Base-by-base conservation (phyloP, 1,139 yeast genomes). In the Geotrichum bryndzae region DNA sequence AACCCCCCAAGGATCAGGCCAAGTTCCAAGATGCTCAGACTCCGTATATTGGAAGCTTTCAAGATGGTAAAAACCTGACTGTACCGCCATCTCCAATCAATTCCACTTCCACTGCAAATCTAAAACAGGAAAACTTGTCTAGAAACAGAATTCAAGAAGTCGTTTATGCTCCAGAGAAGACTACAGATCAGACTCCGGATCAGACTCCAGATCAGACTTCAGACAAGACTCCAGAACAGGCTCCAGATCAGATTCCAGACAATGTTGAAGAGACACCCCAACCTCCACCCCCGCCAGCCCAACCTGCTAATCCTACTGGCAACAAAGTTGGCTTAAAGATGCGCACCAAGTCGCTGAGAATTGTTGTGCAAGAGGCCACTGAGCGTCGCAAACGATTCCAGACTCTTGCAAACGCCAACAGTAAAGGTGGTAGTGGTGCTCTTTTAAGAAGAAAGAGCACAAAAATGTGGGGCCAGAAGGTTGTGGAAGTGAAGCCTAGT, bases 381-480 rank as follows among this genome's bases (percentile, higher is more conserved):
- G 84, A 82, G 75, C 80, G 85, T 66, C 75, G 85, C 52, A 80
- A 79, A 63, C 73, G 76, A 57, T 72, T 73, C 56, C 69, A 75
- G 69, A 61, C 74, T 69, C 66, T 68, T 57, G 68, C 70, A 18
- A 67, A 68, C 15, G 68, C 76, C 35, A 68, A 64, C 59, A 65
- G 62, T 58, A 61, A 63, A 61, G 60, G 55, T 57, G 48, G 48
- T 15, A 54, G 61, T n/a, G 68, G 69, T 7, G 73, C 69, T 0
- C 68, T 83, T 29, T 69, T 90, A 51, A 80, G 90, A 65, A 79
- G 97, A 63, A 82, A 85, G 60, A 90, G 95, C 69, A 95, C 99
- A 1, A 94, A 94, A 75, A 84, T 95, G 87, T 95, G 99, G 99
- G 99, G 99, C 13, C 92, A 90, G 66, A 87, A 83, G 67, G 96